Conservation (phyloP, 768 basidiomycete species). For the Lyophyllum atratum region DNA sequence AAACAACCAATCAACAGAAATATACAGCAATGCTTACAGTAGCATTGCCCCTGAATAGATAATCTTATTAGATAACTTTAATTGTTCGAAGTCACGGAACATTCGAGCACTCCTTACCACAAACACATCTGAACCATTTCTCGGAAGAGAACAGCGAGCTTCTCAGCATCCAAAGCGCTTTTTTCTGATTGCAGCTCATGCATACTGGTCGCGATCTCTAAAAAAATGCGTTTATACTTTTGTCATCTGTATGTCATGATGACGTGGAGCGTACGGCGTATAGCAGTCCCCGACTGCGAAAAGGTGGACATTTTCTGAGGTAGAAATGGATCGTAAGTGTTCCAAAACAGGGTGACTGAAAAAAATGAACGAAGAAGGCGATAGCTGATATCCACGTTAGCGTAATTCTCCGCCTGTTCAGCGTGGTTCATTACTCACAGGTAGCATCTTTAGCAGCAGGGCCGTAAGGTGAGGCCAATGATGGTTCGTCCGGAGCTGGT, state of each 20-base stretch:
- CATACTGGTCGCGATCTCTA: constrained; percentile 77
- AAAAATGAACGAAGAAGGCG: constrained; percentile 79
- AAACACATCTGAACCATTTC: constrained; percentile 92
- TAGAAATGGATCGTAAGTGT: constrained; percentile 79
- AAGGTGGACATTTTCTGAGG: constrained; percentile 81
- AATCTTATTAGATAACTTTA: not conserved
- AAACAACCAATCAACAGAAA: not conserved
- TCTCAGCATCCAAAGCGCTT: constrained; percentile 48
- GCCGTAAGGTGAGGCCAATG: not conserved
- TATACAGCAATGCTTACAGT: constrained; percentile 52
- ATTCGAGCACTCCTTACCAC: constrained; percentile 47
- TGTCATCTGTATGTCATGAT: not conserved
- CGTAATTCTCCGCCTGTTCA: not conserved
- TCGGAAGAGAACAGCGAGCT: constrained; percentile 66
- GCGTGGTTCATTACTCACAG: constrained; percentile 44
- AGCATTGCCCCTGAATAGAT: constrained; percentile 79
- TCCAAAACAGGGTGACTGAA: constrained; percentile 68
- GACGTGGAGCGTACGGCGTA: constrained; percentile 60
- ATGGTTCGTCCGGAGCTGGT: not conserved
- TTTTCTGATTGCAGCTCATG: constrained; percentile 61
- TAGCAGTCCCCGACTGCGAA: constrained; percentile 72
- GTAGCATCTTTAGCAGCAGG: constrained; percentile 59
- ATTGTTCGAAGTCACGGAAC: not conserved
- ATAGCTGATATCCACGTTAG: constrained; percentile 53
- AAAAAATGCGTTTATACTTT: not conserved